Percentiles rank a stretch among this genome's conserved stretches.
Conservation (phyloP, 805 yeast species). For the Candida hispaniensis region DNA sequence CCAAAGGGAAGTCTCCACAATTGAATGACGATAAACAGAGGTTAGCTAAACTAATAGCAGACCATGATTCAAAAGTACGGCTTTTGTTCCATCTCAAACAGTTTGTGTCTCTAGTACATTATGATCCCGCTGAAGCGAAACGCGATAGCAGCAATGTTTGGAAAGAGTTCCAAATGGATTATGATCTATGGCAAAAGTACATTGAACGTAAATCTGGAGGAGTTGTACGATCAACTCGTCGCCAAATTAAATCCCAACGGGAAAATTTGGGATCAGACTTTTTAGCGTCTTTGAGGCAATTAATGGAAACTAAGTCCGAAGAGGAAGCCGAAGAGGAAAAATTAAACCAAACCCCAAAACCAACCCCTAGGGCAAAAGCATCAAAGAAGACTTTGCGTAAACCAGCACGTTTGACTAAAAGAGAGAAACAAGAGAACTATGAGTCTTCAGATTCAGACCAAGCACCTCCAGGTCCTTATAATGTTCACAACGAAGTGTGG, state of each 20-base stretch:
- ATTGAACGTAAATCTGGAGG: conserved; percentile 23
- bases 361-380: background rate
- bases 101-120: conserved; percentile 32
- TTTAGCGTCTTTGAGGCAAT: conserved; percentile 22
- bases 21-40: conserved; percentile 15
- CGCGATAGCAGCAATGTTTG: conserved; percentile 26
- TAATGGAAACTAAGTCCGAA: conserved; percentile 18
- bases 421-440: too few relatives aligned
- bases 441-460: conserved; percentile 11
- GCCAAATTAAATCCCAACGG: conserved; percentile 19
- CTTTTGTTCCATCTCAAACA: conserved; percentile 32
- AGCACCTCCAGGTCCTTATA: conserved; percentile 11
- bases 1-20: too few relatives aligned
- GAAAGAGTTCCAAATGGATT: conserved; percentile 25
- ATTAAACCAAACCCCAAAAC: background rate
- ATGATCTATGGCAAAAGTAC: conserved; percentile 34
- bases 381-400: conserved; percentile 4
- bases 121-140: conserved; percentile 30
- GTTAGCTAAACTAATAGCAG: conserved; percentile 21
- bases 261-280: conserved; percentile 16
- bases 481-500: conserved; percentile 6
- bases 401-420: too few relatives aligned
- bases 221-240: conserved; percentile 26
- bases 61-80: conserved; percentile 30
- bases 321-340: conserved; percentile 7